phyloP scores from a whole-genome alignment of 2,329 filamentous ascomycete species.

The Cordyceps javanica region DNA sequence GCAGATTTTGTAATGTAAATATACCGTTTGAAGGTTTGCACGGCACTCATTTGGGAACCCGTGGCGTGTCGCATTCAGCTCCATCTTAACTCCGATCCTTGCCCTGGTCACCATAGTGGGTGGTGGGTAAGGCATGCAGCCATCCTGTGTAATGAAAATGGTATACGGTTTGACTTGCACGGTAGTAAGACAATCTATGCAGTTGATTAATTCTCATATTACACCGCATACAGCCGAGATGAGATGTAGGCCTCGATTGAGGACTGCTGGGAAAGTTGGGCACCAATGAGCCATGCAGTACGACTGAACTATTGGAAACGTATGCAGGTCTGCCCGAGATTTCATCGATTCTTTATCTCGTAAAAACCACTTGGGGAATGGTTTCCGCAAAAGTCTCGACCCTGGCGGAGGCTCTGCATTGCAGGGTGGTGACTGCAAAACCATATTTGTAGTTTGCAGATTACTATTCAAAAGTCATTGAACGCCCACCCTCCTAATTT shows the following conservation, averaged over 20 bases:
- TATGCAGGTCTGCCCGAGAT: not conserved
- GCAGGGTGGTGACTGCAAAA: not conserved
- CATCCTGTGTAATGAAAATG: not conserved
- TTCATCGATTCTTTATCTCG: not conserved
- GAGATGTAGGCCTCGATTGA: not conserved
- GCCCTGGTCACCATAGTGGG: not conserved
- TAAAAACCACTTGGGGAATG: not conserved
- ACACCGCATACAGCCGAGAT: constrained; percentile 3
- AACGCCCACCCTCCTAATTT: not conserved
- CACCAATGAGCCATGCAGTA: not conserved
- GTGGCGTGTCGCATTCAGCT: constrained; percentile 1
- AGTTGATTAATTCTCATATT: not conserved
- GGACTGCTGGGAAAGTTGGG: not conserved
- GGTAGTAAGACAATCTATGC: constrained; percentile 2
- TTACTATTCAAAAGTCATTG: not conserved
- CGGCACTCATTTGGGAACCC: not conserved
- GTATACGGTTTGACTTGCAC: not conserved
- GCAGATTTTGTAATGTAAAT: not conserved
- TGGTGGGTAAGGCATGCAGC: not conserved
- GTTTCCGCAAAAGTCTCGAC: not conserved
- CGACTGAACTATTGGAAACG: not conserved
- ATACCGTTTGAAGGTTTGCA: not conserved
- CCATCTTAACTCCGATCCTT: not conserved
- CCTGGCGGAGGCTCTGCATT: not conserved
- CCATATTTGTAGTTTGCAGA: not conserved